Base-by-base conservation (phyloP, 305 asterid species). In the Fraxinus albicans region DNA sequence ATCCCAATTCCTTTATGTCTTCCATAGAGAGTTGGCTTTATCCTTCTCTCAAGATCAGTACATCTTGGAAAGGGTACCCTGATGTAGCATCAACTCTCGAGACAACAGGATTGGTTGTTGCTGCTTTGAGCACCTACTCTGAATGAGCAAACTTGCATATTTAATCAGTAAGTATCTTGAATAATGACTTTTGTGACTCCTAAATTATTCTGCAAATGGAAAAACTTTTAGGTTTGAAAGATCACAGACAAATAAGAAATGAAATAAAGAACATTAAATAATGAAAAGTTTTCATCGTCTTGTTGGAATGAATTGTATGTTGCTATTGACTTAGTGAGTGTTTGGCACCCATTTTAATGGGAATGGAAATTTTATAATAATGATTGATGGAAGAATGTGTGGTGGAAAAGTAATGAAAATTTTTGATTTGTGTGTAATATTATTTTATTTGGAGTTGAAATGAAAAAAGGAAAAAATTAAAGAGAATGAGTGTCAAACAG, bases 41-140 rank as follows among this genome's bases (percentile, higher is more conserved):
- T 86, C 98, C 99, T 73, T 91, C 92, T 80, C 97, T 96, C 72
- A 96, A 93, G 92, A 88, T 90, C 60, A 87, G 84, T 29, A 96
- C 97, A 31, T 90, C 98, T 63, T 96, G 99, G 99, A 94, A 96
- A 91, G 94, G 92, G 60, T 91, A 87, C 86, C 98, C 99, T 5
- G 99, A 96, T 80, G 97, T 96, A 15, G 90, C 94, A 29, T 89
- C 99, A 17, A 93, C 97, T 35, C 91, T 96, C 1, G 93, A 92
- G 79, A 96, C 98, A 23, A 93, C 98, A 3, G 98, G 97, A 86
- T 91, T 91, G 25, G 98, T 94, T 60, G 91, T 96, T 77, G 93
- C 98, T 81, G 98, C 98, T 36, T 80, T 96, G 87, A 96, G 98
- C 93, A 89, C 91, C 82, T 94, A 91, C 87, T 76, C 90, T 36